These are phyloP conservation scores for Auricularia sp. DNA, from an alignment of 768 basidiomycete genomes.

Conservation along the genomic window DNA sequence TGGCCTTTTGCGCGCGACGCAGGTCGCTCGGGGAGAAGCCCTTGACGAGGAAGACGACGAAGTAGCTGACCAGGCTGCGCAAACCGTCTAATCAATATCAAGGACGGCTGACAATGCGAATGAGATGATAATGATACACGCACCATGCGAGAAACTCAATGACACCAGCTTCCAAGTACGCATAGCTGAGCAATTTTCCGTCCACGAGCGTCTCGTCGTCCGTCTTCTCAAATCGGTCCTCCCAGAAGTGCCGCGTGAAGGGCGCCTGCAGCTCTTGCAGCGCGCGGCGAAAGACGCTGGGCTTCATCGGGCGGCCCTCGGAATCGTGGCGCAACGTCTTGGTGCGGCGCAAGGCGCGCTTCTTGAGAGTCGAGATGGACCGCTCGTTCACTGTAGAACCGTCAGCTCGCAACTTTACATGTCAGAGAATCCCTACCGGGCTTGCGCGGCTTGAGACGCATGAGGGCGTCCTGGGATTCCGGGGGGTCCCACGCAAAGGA, in stretches of 20 bases:
- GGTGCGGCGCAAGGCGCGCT: slow-evolving; percentile 45
- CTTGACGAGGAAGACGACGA: slow-evolving; percentile 52
- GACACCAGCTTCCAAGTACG: slow-evolving; percentile 55
- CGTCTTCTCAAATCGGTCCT: slow-evolving; percentile 39
- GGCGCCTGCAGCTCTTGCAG: slow-evolving; percentile 34
- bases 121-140: slow-evolving; percentile 14
- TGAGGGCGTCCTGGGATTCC: slow-evolving; percentile 52
- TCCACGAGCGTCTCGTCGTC: slow-evolving; percentile 57
- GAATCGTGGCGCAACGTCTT: slow-evolving; percentile 43
- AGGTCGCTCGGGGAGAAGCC: slow-evolving; percentile 55
- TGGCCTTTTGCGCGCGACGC: slow-evolving; percentile 33
- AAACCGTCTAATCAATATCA: background rate
- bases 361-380: slow-evolving; percentile 44
- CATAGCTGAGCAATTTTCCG: slow-evolving; percentile 48
- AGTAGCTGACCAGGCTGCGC: slow-evolving; percentile 47
- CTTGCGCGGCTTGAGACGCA: slow-evolving; percentile 57
- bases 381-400: slow-evolving; percentile 38
- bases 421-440: slow-evolving; percentile 33
- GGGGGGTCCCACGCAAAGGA: slow-evolving; percentile 68
- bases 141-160: slow-evolving; percentile 50
- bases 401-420: background rate
- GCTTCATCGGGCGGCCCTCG: slow-evolving; percentile 37
- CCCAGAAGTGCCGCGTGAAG: slow-evolving; percentile 51
- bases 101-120: background rate
- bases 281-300: slow-evolving; percentile 28